These are phyloP conservation scores for Zoysia pacifica DNA, from an alignment of 176 grass and related monocot species.

Conservation along the genomic window DNA sequence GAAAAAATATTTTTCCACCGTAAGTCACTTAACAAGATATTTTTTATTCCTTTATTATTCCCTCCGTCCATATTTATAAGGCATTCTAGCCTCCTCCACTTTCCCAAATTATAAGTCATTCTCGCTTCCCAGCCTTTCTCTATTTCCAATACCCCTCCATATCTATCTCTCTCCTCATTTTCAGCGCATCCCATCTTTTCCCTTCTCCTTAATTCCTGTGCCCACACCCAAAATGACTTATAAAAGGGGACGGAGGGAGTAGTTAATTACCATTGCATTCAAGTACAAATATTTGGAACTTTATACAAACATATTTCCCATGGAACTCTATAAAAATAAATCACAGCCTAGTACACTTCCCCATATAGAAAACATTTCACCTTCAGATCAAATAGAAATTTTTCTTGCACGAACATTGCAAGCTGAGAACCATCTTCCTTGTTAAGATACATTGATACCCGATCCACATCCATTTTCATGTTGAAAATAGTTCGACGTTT, in stretches of 20 bases:
- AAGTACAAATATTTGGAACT: neutral
- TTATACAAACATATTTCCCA: neutral
- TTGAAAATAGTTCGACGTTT: slow-evolving; percentile 88
- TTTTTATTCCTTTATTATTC: neutral
- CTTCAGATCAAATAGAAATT: slow-evolving; percentile 94
- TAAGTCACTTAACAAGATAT: neutral
- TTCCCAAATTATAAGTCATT: too few relatives aligned
- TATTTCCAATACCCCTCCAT: too few relatives aligned
- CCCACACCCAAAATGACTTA: too few relatives aligned
- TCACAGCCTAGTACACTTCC: neutral
- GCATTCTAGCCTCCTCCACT: too few relatives aligned
- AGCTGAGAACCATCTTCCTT: slow-evolving; percentile 94
- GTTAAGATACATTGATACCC: slow-evolving; percentile 95
- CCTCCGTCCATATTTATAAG: too few relatives aligned
- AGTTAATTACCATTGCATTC: too few relatives aligned
- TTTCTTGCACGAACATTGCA: slow-evolving; percentile 96
- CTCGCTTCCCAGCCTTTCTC: too few relatives aligned
- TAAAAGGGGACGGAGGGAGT: too few relatives aligned
- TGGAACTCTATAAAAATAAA: slow-evolving; percentile 9
- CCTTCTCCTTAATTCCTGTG: too few relatives aligned
- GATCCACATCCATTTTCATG: slow-evolving; percentile 94
- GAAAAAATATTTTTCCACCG: neutral
- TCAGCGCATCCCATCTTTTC: too few relatives aligned
- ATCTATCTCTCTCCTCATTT: too few relatives aligned
- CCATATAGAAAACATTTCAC: slow-evolving; percentile 39